Conservation (phyloP, 192 early-diverging fungal genomes). For the Coemansia sp. region DNA sequence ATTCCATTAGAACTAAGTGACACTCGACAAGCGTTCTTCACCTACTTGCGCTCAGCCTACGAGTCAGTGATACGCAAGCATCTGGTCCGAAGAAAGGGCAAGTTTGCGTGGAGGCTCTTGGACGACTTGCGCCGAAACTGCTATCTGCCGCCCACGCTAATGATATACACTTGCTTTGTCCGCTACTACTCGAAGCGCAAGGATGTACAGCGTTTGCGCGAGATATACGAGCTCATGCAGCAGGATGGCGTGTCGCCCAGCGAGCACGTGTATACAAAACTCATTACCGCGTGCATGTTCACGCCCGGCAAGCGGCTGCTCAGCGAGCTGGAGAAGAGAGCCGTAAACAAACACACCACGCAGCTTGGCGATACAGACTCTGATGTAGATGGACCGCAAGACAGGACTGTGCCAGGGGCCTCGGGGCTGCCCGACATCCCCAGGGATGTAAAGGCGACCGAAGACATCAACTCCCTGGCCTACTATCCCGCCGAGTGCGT, state of each 20-base stretch:
- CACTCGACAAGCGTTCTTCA: constrained; percentile 39
- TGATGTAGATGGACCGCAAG: not conserved
- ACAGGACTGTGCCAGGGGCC: not conserved
- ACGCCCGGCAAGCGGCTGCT: constrained; percentile 25
- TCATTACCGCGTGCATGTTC: constrained; percentile 51
- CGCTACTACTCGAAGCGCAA: constrained; percentile 49
- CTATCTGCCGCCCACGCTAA: constrained; percentile 40
- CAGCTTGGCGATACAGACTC: not conserved
- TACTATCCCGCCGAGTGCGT: constrained; percentile 42
- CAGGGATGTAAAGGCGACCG: not conserved
- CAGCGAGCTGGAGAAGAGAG: constrained; percentile 7
- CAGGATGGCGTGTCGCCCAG: constrained; percentile 37
- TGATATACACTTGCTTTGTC: constrained; percentile 36
- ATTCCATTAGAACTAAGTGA: constrained; percentile 21
- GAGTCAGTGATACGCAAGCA: constrained; percentile 36
- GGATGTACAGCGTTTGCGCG: constrained; percentile 29
- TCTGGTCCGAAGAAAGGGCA: constrained; percentile 16
- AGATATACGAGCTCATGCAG: constrained; percentile 41
- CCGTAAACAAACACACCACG: not conserved
- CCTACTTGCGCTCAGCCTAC: constrained; percentile 43
- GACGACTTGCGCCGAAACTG: constrained; percentile 48
- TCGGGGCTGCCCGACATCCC: constrained; percentile 25
- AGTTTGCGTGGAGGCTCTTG: constrained; percentile 23
- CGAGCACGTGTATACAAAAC: constrained; percentile 42
- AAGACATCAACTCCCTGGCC: constrained; percentile 11